Conservation (phyloP, 306 rosid genomes). For the Ziziphus jujuba region DNA sequence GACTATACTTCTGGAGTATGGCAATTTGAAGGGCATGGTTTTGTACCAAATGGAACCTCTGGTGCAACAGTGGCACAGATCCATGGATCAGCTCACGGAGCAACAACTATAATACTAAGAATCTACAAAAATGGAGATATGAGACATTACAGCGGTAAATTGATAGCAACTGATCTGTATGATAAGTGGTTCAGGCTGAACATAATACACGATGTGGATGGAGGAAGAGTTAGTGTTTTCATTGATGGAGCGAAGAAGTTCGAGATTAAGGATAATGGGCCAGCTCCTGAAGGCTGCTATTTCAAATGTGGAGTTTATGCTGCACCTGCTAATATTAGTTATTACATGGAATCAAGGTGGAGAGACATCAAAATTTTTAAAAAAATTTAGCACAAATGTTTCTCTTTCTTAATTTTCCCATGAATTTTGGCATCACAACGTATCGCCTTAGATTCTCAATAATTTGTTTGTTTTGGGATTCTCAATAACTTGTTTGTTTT, state of each 20-base stretch:
- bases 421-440: no score
- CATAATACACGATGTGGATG: conserved; percentile 41
- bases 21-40: conserved; percentile 57
- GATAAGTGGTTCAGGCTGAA: conserved; percentile 47
- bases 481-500: no score
- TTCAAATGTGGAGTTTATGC: conserved; percentile 36
- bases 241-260: conserved; percentile 17
- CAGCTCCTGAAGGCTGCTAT: conserved; percentile 2
- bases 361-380: conserved; percentile 10
- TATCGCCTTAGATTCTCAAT: no score
- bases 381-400: not conserved
- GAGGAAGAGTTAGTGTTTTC: conserved; percentile 22
- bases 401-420: no score
- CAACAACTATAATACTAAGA: conserved; percentile 35
- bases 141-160: conserved; percentile 27
- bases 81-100: conserved; percentile 37
- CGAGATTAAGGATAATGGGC: conserved; percentile 5
- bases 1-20: conserved; percentile 47
- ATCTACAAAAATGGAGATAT: conserved; percentile 38
- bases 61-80: conserved; percentile 48
- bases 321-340: conserved; percentile 11
- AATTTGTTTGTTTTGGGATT: no score
- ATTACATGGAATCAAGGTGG: conserved; percentile 35
- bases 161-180: conserved; percentile 40
- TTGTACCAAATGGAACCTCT: conserved; percentile 47